phyloP scores from a whole-genome alignment of 2,329 filamentous ascomycete genomes.

The Helminthosporium solani region DNA sequence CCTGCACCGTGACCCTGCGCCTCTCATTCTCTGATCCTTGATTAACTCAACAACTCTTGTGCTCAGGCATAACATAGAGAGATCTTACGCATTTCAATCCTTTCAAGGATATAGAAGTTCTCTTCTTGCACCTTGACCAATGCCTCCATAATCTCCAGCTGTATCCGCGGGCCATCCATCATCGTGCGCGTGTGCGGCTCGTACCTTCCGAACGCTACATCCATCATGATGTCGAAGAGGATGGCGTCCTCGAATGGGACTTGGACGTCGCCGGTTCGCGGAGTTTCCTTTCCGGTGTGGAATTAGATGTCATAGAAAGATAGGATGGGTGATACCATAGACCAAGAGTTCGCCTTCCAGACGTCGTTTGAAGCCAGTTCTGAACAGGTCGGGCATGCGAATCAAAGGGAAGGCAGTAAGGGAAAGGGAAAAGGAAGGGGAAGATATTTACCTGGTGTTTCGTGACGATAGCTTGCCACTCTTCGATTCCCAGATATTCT shows the following conservation, averaged over 20 bases:
- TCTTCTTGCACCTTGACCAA: not conserved
- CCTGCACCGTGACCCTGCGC: slow-evolving; percentile 1
- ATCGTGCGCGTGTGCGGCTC: not conserved
- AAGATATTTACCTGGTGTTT: too few species aligned
- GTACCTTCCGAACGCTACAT: not conserved
- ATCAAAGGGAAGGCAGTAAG: too few species aligned
- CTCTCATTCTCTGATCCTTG: not conserved
- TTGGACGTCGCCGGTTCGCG: not conserved
- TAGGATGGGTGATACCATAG: not conserved
- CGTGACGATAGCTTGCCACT: too few species aligned
- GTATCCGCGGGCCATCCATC: not conserved
- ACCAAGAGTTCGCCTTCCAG: too few species aligned
- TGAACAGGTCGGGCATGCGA: too few species aligned
- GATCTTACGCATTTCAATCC: too few species aligned
- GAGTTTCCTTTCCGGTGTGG: not conserved
- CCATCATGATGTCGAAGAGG: slow-evolving; percentile 5
- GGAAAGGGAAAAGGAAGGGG: too few species aligned
- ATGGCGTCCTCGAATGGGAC: slow-evolving; percentile 7
- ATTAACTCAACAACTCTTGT: too few species aligned
- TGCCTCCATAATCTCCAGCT: not conserved
- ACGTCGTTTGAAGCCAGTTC: too few species aligned
- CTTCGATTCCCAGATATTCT: too few species aligned
- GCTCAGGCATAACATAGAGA: too few species aligned
- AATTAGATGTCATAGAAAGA: not conserved
- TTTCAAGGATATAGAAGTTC: too few species aligned